Conservation (phyloP, 2,329 filamentous ascomycete genomes). For the Scedosporium dehoogii region DNA sequence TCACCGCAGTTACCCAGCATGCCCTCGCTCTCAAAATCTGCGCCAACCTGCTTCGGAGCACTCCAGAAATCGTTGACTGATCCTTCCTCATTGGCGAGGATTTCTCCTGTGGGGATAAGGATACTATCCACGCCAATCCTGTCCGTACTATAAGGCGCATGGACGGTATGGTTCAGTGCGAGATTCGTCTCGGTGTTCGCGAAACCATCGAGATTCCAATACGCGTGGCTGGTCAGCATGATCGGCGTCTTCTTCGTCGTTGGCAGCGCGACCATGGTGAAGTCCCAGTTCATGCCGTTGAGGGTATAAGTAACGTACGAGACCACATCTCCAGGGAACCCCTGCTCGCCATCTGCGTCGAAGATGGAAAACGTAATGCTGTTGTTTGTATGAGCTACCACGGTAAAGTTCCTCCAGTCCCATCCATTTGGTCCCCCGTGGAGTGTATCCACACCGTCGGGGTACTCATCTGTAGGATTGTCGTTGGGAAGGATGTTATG, state of each 20-base stretch:
- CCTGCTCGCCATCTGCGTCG: slow-evolving; percentile 63
- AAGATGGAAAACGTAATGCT: slow-evolving; percentile 68
- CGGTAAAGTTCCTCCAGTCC: slow-evolving; percentile 71
- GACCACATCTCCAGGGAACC: slow-evolving; percentile 69
- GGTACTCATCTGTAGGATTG: slow-evolving; percentile 39
- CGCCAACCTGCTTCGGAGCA: slow-evolving; percentile 66
- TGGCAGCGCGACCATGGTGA: slow-evolving; percentile 61
- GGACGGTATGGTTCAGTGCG: slow-evolving; percentile 61
- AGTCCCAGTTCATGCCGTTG: slow-evolving; percentile 55
- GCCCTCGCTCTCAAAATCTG: slow-evolving; percentile 52
- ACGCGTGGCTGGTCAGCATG: slow-evolving; percentile 66
- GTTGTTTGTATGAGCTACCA: slow-evolving; percentile 54
- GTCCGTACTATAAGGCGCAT: slow-evolving; percentile 63
- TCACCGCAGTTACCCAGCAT: slow-evolving; percentile 67
- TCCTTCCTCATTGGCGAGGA: slow-evolving; percentile 56
- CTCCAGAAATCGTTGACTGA: slow-evolving; percentile 79
- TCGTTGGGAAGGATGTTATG: slow-evolving; percentile 57
- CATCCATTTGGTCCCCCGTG: slow-evolving; percentile 64
- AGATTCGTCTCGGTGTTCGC: slow-evolving; percentile 58
- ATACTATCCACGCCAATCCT: slow-evolving; percentile 60
- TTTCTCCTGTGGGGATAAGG: slow-evolving; percentile 65
- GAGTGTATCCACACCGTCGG: slow-evolving; percentile 51
- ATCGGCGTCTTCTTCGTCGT: slow-evolving; percentile 71
- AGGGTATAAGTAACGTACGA: slow-evolving; percentile 67
- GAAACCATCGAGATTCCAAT: slow-evolving; percentile 79